Base-by-base conservation (phyloP, 352 stramenopile species). In the Phytophthora syringae region DNA sequence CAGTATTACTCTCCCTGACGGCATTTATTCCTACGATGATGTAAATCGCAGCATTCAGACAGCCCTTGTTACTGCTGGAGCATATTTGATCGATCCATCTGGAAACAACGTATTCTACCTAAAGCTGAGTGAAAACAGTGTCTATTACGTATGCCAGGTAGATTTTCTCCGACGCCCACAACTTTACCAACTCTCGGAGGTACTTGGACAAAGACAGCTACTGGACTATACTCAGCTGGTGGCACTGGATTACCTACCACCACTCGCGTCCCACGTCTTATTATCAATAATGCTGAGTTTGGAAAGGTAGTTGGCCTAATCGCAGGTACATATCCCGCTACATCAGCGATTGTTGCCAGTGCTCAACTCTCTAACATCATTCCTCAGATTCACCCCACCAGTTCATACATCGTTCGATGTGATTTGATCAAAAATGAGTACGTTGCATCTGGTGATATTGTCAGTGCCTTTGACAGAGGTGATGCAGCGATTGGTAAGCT, bases 401-500 rank as follows among this genome's bases (percentile, higher is more conserved):
- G 36, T 9, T 45, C 47, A 11, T 71, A 71, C 50, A 60, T 71
- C 11, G 49, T 71, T 12, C 27, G 63, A 28, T 71, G 63, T 24
- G 54, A 60, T 52, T 12, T 71, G 9, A 54, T 71, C 20, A 71
- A 71, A 37, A 67, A 71, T 32, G 40, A 56, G 5, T 71, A 62
- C 11, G 54, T 61, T 5, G 44, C 32, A 25, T 62, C 55, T 32
- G 50, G 34, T 5, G 44, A 64, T 24, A 57, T 57, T 24, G 20
- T 64, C 1, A 32, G 18, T 18, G 47, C 56, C 13, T 64, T 64
- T 24, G 43, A 58, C 49, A 12, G 50, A 16, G 34, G 44, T 24
- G 44, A 64, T 51, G 45, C 57, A 1, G 10, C 0, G 5, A 45
- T 65, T 18, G 48, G 57, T 37, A 2, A 58, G 20, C 25, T 65